Conservation (phyloP, 2,329 filamentous ascomycete species). For the Beauveria sp. region DNA sequence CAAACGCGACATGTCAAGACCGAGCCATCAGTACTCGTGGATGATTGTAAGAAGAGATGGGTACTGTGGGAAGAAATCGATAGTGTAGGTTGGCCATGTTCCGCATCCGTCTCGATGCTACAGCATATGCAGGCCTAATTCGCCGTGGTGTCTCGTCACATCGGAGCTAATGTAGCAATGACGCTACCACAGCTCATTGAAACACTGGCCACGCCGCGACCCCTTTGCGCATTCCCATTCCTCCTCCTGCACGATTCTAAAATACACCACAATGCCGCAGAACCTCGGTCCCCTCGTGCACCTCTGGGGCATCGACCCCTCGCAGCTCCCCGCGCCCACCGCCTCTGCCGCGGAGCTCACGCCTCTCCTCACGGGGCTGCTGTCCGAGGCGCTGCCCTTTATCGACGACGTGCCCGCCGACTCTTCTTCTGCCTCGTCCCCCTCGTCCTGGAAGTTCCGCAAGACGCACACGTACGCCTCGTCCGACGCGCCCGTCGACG, state of each 20-base stretch:
- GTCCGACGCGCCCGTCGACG: conserved; percentile 43
- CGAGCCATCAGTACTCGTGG: background rate
- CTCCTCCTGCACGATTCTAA: background rate
- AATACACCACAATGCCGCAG: background rate
- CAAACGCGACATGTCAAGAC: background rate
- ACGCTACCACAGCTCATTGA: background rate
- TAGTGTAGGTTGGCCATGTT: too few species aligned
- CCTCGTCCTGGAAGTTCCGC: conserved; percentile 40
- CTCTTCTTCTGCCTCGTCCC: conserved; percentile 13
- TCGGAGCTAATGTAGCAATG: background rate
- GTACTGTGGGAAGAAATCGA: too few species aligned
- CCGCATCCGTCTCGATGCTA: background rate
- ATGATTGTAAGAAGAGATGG: background rate
- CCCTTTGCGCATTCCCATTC: background rate
- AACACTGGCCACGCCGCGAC: background rate
- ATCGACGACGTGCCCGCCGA: conserved; percentile 44
- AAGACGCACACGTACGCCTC: conserved; percentile 39
- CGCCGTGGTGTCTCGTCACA: background rate
- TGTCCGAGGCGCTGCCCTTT: conserved; percentile 53
- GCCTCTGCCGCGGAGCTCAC: conserved; percentile 35
- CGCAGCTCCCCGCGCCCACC: conserved; percentile 37
- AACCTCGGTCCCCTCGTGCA: conserved; percentile 41
- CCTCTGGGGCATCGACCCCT: conserved; percentile 42
- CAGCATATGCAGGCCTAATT: background rate
- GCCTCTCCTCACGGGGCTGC: conserved; percentile 42